Base-by-base conservation (phyloP, 257 asterid species). In the Nicotiana otophora region DNA sequence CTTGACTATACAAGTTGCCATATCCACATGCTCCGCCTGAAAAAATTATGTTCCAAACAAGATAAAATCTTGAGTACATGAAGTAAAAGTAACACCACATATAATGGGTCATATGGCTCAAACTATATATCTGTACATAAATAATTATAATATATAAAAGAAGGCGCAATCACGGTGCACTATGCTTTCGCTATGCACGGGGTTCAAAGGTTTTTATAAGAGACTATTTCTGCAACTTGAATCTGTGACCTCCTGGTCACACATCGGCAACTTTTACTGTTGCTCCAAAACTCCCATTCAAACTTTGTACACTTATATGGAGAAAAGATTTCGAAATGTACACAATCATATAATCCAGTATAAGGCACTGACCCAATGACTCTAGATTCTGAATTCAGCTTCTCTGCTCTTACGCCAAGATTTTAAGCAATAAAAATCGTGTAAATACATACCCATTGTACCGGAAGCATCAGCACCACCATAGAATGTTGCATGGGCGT, bases 21-120 rank as follows among this genome's bases (percentile, higher is more conserved):
- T 91, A 91, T 8, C 95, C 93, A 72, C 95, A 91, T 16, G 92
- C 95, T 23, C 95, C 93, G 28, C 95, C 93, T 88, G 81, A 86
- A 82, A 62, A 15, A 10, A 10, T 2, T 53, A 30, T 36, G 5
- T 19, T 17, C 12, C 31, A 1, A 4, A 54, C 7, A 57, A 60
- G 6, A 34, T 42, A 7, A 16, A 20, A 23, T 58, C 12, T 36
- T 39, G 33, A 42, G 15, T 15, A 5, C 46, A 19, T 81, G 20
- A 67, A 4, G 15, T 81, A 42, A 12, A 10, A 12, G 20, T 65
- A 16, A 34, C 60, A 23, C 20, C 4, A 36, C 2, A 33, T 17
- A 39, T 17, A 10, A 12, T 28, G 2, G 60, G 26, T 60, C 8
- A 14, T 57, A 57, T 6, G 28, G 26, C 19, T 5, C 11, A 3